These are phyloP conservation scores for Solioccasus polychromus DNA, from an alignment of 768 basidiomycete species.

Conservation along the genomic window DNA sequence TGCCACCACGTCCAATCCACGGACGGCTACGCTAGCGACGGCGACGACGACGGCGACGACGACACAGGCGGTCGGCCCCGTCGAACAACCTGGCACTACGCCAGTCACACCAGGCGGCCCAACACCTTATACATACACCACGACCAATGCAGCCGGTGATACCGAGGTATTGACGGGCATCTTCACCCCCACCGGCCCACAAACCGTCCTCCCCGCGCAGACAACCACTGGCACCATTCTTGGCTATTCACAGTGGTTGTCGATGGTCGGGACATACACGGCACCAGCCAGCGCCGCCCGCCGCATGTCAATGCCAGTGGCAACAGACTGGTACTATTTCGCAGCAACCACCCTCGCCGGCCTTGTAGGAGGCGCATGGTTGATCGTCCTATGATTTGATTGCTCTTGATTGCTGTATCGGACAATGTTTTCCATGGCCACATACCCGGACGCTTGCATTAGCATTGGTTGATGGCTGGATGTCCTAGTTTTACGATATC, in stretches of 20 bases:
- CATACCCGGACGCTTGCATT: constrained; percentile 6
- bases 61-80: constrained; percentile 33
- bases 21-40: constrained; percentile 18
- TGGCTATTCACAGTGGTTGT: constrained; percentile 28
- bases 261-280: constrained; percentile 31
- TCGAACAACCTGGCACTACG: constrained; percentile 49
- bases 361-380: constrained; percentile 31
- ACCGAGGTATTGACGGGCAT: constrained; percentile 17
- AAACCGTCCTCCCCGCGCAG: constrained; percentile 22
- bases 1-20: constrained; percentile 20
- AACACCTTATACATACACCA: constrained; percentile 52
- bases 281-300: constrained; percentile 24
- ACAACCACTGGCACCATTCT: constrained; percentile 29
- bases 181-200: constrained; percentile 34
- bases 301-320: constrained; percentile 16
- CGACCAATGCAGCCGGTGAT: constrained; percentile 34
- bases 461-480: neutral
- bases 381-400: constrained; percentile 23
- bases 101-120: constrained; percentile 41
- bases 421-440: constrained; percentile 5
- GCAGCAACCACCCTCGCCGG: constrained; percentile 22
- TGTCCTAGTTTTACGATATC: constrained; percentile 7
- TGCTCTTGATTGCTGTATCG: constrained; percentile 4
- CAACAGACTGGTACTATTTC: constrained; percentile 28
- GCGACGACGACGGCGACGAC: constrained; percentile 23